These are phyloP conservation scores for Salix purpurea DNA, from an alignment of 345 rosid genomes.

Conservation along the genomic window DNA sequence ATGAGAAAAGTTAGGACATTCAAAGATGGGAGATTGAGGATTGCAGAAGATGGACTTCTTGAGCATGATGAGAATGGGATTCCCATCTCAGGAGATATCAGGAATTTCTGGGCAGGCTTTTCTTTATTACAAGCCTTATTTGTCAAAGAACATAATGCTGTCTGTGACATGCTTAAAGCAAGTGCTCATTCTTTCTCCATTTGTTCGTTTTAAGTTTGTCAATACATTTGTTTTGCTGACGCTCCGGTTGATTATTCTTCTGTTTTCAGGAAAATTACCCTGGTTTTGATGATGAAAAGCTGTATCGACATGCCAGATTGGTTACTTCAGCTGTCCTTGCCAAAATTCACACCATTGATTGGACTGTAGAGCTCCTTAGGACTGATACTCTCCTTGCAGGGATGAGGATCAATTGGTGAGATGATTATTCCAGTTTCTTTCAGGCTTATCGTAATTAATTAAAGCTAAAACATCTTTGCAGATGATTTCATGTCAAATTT, in stretches of 20 bases:
- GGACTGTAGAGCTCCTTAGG: conserved; percentile 71
- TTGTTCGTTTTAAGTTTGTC: background rate
- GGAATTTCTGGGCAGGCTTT: conserved; percentile 82
- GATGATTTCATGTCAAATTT: background rate
- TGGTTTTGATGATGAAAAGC: conserved; percentile 60
- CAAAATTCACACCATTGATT: conserved; percentile 83
- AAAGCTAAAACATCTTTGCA: background rate
- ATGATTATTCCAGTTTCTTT: background rate
- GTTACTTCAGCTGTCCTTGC: conserved; percentile 79
- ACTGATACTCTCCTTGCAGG: conserved; percentile 65
- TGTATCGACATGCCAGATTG: conserved; percentile 55
- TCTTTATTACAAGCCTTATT: conserved; percentile 68
- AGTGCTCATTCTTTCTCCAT: background rate
- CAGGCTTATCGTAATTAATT: background rate
- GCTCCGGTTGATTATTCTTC: background rate
- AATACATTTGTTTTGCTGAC: background rate
- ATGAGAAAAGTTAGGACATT: conserved; percentile 66
- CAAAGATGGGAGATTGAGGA: conserved; percentile 64
- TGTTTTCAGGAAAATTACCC: conserved; percentile 38
- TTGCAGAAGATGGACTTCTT: conserved; percentile 49
- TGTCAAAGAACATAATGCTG: conserved; percentile 59
- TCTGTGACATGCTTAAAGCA: conserved; percentile 67
- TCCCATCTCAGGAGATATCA: conserved; percentile 68
- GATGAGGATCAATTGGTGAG: conserved; percentile 70
- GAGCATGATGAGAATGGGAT: conserved; percentile 53